Evolutionary conservation across 108 stramenopile genomes (phyloP), one percentile per base, ranked within the genome.

Genomic region (Skeletonema menzelii): DNA sequence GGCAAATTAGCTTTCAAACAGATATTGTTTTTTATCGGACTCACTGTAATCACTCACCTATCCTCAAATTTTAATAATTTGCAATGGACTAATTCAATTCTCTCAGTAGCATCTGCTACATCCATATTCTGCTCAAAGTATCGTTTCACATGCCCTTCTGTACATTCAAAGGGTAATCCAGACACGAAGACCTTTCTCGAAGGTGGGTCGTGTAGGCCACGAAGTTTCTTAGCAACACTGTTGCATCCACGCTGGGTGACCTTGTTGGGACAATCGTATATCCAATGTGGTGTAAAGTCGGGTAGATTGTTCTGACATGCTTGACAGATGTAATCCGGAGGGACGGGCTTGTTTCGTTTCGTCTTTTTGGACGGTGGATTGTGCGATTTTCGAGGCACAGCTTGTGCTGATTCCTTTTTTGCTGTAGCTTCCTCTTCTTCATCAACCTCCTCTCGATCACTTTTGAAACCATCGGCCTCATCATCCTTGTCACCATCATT

Each of bases 231-330:
- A 13, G 74, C 42, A 22, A 90, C 69, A 3, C 80, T 32, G 68
- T 95, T 95, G 38, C 80, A 89, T 47, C 95, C 95, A 3, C 57
- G 65, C 12, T 87, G 68, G 14, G 84, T 86, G n/a, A 82, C 67
- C 68, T 95, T 95, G 27, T 69, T 47, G 20, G 95, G 92, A 72
- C 95, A 95, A 63, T 95, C 95, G 63, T 95, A 93, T 37, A 95
- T 95, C 95, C 95, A 95, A 73, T 95, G 95, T 17, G 80, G 66
- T 14, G 59, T 27, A 38, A 74, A 69, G 8, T 67, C 28, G 13
- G 69, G n/a, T 78, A 85, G 78, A 38, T 84, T 79, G 70, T 95
- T 95, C 66, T 92, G 78, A 65, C 95, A 95, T 12, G 95, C 95
- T 61, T 74, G 71, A 68, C 95, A 95, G 38, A 84, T 74, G 70